Evolutionary conservation across 176 grass and related monocot species (phyloP).

Genomic region (Zea luxurians): DNA sequence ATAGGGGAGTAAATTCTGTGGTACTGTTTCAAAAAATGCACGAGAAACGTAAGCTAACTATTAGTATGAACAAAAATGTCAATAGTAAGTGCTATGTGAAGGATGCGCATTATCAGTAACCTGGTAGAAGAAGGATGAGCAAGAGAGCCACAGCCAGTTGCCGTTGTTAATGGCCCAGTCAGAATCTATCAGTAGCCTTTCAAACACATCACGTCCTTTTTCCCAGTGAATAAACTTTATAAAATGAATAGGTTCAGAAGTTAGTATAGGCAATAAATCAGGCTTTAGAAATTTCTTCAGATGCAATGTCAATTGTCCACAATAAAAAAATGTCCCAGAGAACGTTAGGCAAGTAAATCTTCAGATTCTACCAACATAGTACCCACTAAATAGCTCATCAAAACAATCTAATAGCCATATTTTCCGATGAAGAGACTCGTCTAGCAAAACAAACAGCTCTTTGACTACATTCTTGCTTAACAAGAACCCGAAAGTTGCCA

Average conservation of each 20-base stretch:
- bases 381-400: not conserved
- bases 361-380: not conserved
- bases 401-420: not conserved
- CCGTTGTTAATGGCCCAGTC: constrained; percentile 94
- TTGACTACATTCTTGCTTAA: not conserved
- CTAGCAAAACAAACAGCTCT: not conserved
- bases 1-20: constrained; percentile 87
- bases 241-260: not conserved
- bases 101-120: constrained; percentile 18
- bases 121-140: constrained; percentile 97
- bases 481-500: not conserved
- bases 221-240: constrained; percentile 94
- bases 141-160: constrained; percentile 94
- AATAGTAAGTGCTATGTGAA: not conserved
- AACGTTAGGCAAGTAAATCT: not conserved
- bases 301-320: not conserved
- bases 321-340: not conserved
- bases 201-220: constrained; percentile 87
- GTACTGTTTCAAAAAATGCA: constrained; percentile 45
- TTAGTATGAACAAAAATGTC: constrained; percentile 30
- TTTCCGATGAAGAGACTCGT: not conserved
- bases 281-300: not conserved
- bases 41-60: constrained; percentile 5
- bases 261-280: not conserved
- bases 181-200: constrained; percentile 85